phyloP scores from a whole-genome alignment of 179 eudicot genomes.

The Corrigiola litoralis region DNA sequence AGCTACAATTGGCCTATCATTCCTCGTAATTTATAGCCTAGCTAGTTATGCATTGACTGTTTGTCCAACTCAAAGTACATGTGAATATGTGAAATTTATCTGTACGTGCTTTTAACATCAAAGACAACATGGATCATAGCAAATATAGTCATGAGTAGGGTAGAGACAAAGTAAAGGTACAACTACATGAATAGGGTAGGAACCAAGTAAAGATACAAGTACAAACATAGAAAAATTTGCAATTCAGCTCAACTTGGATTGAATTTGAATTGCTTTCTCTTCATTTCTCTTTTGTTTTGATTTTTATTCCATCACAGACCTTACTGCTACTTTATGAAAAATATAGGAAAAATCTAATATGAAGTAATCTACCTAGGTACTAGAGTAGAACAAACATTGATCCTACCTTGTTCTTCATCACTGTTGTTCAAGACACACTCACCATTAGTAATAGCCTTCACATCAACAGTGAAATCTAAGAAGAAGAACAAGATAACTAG shows the following conservation, averaged over 20 bases:
- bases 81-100: too few relatives aligned
- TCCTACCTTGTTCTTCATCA: conserved; percentile 36
- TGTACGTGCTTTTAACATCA: too few relatives aligned
- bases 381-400: too few relatives aligned
- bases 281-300: neutral
- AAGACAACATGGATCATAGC: too few relatives aligned
- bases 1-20: too few relatives aligned
- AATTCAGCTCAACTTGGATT: conserved; percentile 17
- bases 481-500: conserved; percentile 64
- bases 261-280: conserved; percentile 10
- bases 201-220: neutral
- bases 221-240: neutral
- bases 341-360: conserved; percentile 8
- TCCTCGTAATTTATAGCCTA: too few relatives aligned
- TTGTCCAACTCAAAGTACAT: too few relatives aligned
- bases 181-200: too few relatives aligned
- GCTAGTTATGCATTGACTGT: too few relatives aligned
- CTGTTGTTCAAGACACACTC: conserved; percentile 6
- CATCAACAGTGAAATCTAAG: conserved; percentile 53
- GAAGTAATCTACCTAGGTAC: conserved; percentile 6
- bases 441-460: conserved; percentile 10
- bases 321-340: conserved; percentile 12
- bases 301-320: neutral
- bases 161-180: too few relatives aligned
- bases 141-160: too few relatives aligned